These are phyloP conservation scores for Saccharum hybrid DNA, from an alignment of 202 grass and related monocot genomes.

Conservation along the genomic window DNA sequence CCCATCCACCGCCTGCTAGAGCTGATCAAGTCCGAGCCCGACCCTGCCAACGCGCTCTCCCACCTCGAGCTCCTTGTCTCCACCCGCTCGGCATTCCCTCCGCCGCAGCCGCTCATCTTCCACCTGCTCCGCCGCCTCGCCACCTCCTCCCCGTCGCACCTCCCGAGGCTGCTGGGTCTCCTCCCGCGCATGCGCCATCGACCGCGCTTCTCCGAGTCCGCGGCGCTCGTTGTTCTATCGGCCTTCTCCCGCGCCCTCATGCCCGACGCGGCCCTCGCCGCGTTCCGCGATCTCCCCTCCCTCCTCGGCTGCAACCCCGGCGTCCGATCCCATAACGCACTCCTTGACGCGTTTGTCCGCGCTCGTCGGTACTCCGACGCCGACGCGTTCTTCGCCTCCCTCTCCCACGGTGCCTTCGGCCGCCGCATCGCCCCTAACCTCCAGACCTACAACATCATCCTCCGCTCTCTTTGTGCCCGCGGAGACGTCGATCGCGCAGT, in stretches of 20 bases:
- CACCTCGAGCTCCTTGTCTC: constrained; percentile 62
- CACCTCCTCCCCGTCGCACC: constrained; percentile 50
- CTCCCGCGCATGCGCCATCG: constrained; percentile 48
- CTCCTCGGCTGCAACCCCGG: constrained; percentile 78
- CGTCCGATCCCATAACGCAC: constrained; percentile 78
- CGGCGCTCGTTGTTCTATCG: constrained; percentile 66
- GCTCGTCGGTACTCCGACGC: constrained; percentile 60
- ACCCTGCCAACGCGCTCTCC: constrained; percentile 59
- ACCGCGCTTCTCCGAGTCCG: constrained; percentile 69
- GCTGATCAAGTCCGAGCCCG: constrained; percentile 59
- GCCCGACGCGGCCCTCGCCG: constrained; percentile 70
- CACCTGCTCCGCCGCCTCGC: constrained; percentile 75
- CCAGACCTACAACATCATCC: constrained; percentile 86
- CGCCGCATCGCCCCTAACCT: constrained; percentile 72
- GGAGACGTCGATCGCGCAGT: constrained; percentile 65
- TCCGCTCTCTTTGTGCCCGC: constrained; percentile 69
- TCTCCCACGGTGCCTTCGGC: constrained; percentile 59
- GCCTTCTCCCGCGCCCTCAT: constrained; percentile 78
- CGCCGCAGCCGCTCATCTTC: constrained; percentile 69
- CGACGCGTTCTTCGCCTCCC: constrained; percentile 75
- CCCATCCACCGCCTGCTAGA: constrained; percentile 60
- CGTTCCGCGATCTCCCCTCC: constrained; percentile 61
- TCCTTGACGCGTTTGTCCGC: constrained; percentile 86
- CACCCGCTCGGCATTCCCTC: constrained; percentile 54
- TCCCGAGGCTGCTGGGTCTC: constrained; percentile 53